Evolutionary conservation across 1,139 yeast genomes (phyloP).

Genomic region (Magnusiomyces tetraspermus): DNA sequence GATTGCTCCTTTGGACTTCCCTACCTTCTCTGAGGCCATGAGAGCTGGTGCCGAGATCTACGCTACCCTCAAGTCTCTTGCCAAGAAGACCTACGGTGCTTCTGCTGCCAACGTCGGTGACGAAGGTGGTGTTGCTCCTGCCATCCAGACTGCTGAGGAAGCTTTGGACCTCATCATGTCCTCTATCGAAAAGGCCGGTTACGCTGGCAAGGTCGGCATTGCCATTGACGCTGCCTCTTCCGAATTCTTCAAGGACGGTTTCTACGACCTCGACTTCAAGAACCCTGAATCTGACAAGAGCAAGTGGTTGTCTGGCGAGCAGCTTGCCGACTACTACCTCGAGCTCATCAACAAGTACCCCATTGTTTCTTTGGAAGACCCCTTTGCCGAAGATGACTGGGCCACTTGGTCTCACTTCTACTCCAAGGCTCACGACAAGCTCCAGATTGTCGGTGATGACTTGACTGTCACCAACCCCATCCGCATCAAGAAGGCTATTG

Average conservation of each 20-base stretch:
- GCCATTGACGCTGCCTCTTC: constrained; percentile 95
- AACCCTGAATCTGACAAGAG: constrained; percentile 82
- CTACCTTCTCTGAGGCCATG: constrained; percentile 82
- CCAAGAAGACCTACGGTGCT: constrained; percentile 89
- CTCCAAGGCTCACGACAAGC: constrained; percentile 49
- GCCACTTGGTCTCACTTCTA: constrained; percentile 88
- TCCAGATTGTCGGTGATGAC: constrained; percentile 94
- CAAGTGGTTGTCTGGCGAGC: constrained; percentile 80
- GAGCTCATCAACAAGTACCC: constrained; percentile 79
- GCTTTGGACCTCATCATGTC: constrained; percentile 84
- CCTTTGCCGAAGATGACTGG: constrained; percentile 99
- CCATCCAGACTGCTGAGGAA: constrained; percentile 84
- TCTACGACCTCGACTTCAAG: constrained; percentile 95
- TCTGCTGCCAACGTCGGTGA: constrained; percentile 99
- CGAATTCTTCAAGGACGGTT: constrained; percentile 91
- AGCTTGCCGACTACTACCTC: constrained; percentile 76
- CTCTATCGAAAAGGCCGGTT: constrained; percentile 86
- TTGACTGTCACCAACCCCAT: constrained; percentile 94
- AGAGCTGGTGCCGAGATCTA: constrained; percentile 95
- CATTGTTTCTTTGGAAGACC: constrained; percentile 95
- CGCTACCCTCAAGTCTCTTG: constrained; percentile 83
- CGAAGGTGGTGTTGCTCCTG: constrained; percentile 99
- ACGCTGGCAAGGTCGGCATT: constrained; percentile 80
- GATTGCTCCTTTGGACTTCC: constrained; percentile 90
- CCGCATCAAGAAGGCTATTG: constrained; percentile 89